A percentile compares a stretch with the other conserved stretches of the same genome.
Conservation (phyloP, 805 yeast genomes). For the Saccharomyces eubayanus region DNA sequence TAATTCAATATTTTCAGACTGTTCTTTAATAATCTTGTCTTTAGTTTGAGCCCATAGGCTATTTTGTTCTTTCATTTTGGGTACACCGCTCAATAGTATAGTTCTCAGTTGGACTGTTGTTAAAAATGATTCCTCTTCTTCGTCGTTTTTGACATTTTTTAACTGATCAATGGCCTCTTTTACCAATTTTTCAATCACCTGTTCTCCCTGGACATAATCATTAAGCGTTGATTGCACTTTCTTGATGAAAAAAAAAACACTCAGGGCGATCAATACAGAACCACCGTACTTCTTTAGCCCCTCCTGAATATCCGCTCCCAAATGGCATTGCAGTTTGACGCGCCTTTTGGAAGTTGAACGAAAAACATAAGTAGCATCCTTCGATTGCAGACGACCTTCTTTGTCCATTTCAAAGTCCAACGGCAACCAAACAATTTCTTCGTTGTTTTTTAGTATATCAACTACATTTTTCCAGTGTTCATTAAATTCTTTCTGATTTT, state of each 20-base stretch:
- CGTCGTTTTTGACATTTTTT: slow-evolving; percentile 36
- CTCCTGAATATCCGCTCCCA: slow-evolving; percentile 39
- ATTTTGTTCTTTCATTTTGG: slow-evolving; percentile 25
- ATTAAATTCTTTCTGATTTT: slow-evolving; percentile 44
- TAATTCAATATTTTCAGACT: slow-evolving; percentile 46
- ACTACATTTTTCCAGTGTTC: slow-evolving; percentile 58
- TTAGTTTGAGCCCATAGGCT: slow-evolving; percentile 52
- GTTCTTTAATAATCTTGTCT: slow-evolving; percentile 43
- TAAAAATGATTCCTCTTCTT: slow-evolving; percentile 37
- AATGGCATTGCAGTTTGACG: slow-evolving; percentile 44
- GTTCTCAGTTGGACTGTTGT: slow-evolving; percentile 66
- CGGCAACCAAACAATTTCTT: slow-evolving; percentile 61
- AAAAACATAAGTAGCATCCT: slow-evolving; percentile 28
- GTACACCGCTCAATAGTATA: slow-evolving; percentile 35
- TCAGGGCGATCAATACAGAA: neutral
- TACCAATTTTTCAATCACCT: slow-evolving; percentile 38
- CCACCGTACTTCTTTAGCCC: slow-evolving; percentile 21
- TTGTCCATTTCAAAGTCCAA: neutral
- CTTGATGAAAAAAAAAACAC: slow-evolving; percentile 12
- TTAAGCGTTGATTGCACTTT: slow-evolving; percentile 11
- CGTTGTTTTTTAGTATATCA: slow-evolving; percentile 48
- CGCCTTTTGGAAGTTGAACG: slow-evolving; percentile 57
- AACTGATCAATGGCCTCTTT: slow-evolving; percentile 42
- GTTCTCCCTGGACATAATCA: slow-evolving; percentile 31
- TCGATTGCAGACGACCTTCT: neutral